phyloP scores from a whole-genome alignment of 768 basidiomycete species.

The Sporobolomyces pararoseus region DNA sequence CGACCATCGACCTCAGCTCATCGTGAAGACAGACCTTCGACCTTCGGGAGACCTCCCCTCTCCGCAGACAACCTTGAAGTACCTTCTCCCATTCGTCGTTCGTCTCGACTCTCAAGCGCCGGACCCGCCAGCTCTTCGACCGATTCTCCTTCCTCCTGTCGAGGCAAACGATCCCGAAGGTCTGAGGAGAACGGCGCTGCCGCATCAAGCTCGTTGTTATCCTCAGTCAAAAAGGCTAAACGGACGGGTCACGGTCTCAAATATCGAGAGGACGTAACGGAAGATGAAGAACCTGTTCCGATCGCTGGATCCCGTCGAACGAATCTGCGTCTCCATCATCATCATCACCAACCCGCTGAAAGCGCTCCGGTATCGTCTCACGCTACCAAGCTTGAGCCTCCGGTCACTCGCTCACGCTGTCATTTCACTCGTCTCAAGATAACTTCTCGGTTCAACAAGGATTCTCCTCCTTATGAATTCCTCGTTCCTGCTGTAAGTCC shows the following conservation, averaged over 20 bases:
- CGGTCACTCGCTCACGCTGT: constrained; percentile 26
- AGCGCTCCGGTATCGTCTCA: neutral
- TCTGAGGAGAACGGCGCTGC: neutral
- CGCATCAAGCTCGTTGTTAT: neutral
- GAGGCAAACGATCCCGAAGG: neutral
- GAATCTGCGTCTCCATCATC: constrained; percentile 16
- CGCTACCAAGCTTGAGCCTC: neutral
- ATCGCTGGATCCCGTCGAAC: neutral
- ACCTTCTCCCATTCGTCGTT: neutral
- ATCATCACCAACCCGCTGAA: constrained; percentile 12
- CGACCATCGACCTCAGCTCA: neutral
- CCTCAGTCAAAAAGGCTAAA: neutral
- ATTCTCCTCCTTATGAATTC: constrained; percentile 12
- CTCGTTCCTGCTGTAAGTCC: constrained; percentile 18
- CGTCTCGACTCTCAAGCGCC: constrained; percentile 6
- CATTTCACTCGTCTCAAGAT: constrained; percentile 6
- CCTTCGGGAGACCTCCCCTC: neutral
- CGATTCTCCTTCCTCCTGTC: neutral
- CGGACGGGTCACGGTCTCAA: neutral
- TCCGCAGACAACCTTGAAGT: neutral
- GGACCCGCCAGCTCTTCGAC: neutral
- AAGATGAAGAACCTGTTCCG: neutral
- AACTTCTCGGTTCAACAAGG: neutral
- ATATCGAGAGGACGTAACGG: neutral
- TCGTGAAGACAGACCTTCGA: neutral